Percentiles rank a stretch among this genome's conserved stretches.
Evolutionary conservation across 1,284 basidiomycete species (phyloP).

Genomic region (Cryptococcus wingfieldii): DNA sequence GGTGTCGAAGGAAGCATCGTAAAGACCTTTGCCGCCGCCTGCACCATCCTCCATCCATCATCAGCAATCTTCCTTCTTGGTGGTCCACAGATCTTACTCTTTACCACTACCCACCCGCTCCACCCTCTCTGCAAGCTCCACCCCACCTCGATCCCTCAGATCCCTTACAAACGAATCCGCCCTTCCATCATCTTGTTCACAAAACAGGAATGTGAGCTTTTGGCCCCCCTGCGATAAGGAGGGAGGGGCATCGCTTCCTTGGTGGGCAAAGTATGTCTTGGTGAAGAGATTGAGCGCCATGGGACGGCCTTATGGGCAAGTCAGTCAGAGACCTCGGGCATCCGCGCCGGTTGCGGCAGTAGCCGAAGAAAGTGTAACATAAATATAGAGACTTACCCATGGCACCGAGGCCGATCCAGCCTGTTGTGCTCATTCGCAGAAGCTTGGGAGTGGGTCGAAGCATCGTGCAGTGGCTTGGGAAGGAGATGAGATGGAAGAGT

Average conservation of each 20-base stretch:
- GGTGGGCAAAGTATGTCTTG: slow-evolving; percentile 33
- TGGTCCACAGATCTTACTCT: slow-evolving; percentile 20
- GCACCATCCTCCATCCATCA: slow-evolving; percentile 40
- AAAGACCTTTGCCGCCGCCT: slow-evolving; percentile 47
- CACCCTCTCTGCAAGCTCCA: slow-evolving; percentile 17
- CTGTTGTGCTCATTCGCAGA: slow-evolving; percentile 20
- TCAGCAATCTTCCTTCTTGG: not conserved
- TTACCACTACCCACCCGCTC: slow-evolving; percentile 25
- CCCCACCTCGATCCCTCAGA: slow-evolving; percentile 21
- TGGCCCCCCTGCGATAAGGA: not conserved
- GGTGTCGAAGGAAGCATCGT: slow-evolving; percentile 53
- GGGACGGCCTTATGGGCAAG: slow-evolving; percentile 27
- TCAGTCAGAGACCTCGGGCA: not conserved
- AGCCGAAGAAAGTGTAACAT: not conserved
- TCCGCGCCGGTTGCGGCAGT: not conserved
- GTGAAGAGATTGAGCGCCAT: slow-evolving; percentile 47
- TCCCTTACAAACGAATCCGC: slow-evolving; percentile 30
- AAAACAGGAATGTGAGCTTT: slow-evolving; percentile 32
- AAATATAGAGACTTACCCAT: slow-evolving; percentile 34
- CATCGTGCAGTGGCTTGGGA: too few species aligned
- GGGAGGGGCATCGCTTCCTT: slow-evolving; percentile 3
- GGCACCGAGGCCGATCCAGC: slow-evolving; percentile 46
- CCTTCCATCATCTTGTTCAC: slow-evolving; percentile 35
- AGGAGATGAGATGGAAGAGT: too few species aligned
- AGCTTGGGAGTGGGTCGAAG: not conserved